Evolutionary conservation across 805 yeast species (phyloP), one percentile per base, ranked within the genome.

Genomic region (Dipodascopsis uninucleata): DNA sequence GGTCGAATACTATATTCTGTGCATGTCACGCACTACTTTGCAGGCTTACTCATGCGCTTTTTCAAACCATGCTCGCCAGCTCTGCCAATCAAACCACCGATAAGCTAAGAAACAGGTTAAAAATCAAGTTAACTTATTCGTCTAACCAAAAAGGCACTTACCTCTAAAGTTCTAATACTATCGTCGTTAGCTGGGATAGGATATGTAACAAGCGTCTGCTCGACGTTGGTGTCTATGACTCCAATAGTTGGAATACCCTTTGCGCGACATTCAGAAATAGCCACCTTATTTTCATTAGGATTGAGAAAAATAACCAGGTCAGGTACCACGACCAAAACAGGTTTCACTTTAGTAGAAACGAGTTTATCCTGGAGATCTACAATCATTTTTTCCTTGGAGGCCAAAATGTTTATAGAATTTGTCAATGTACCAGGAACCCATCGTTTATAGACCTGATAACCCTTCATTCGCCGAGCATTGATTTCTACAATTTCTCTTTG

Each of bases 131-230:
- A 10, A n/a, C 29, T 26, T 26, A 36, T n/a, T 85, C 82, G 7
- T 83, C 79, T 5, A n/a, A n/a, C n/a, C n/a, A n/a, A n/a, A n/a
- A n/a, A n/a, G n/a, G n/a, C n/a, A n/a, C n/a, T n/a, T n/a, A n/a
- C n/a, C n/a, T n/a, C n/a, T n/a, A n/a, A n/a, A n/a, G 95, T 77
- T 64, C 98, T 77, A 47, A 79, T 69, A 5, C 95, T 82, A 63
- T 89, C 97, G 64, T 93, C 97, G 63, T 93, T 93, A 52, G 95
- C 95, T 14, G 97, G 97, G 55, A 93, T 85, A 40, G 97, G 95
- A 61, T 93, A 93, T 1, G 96, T 87, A 42, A 90, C 85, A 56
- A 83, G 69, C 12, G 85, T 77, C 6, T 97, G 95, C 62, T 93
- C 96, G 63, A 84, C 80, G 66, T 93, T 90, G 18, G 97, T 89